phyloP scores from a whole-genome alignment of 192 early-diverging fungal genomes.

The Neocallimastix lanati region DNA sequence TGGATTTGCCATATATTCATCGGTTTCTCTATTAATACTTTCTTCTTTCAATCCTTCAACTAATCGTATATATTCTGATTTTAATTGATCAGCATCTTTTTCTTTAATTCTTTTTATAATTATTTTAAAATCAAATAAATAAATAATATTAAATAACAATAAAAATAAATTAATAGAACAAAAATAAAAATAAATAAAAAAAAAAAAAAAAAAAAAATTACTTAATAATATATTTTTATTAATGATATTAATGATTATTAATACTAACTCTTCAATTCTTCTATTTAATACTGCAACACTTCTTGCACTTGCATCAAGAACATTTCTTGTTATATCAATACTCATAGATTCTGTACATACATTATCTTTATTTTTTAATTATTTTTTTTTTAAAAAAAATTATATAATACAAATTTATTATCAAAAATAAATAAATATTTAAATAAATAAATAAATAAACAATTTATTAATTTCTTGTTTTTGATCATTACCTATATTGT shows the following conservation, averaged over 20 bases:
- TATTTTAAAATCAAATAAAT: no score
- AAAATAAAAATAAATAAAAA: no score
- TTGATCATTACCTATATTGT: constrained; percentile 84
- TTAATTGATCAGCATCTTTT: constrained; percentile 71
- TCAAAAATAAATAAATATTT: not conserved
- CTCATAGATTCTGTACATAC: constrained; percentile 96
- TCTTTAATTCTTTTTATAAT: constrained; percentile 74
- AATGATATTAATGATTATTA: no score
- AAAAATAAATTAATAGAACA: not conserved
- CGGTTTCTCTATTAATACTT: constrained; percentile 54
- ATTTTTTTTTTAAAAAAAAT: not conserved
- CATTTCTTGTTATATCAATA: constrained; percentile 78
- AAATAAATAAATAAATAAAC: not conserved
- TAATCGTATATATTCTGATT: constrained; percentile 72
- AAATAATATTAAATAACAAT: no score
- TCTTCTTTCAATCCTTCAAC: constrained; percentile 72
- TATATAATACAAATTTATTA: not conserved
- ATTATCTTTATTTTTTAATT: constrained; percentile 46
- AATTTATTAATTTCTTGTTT: not conserved
- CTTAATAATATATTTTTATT: no score
- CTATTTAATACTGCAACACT: constrained; percentile 51
- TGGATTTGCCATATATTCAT: constrained; percentile 82
- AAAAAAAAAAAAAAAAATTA: no score
- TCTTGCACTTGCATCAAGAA: constrained; percentile 72
- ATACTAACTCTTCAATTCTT: constrained; percentile 47